A percentile compares a stretch with the other conserved stretches of the same genome.
Evolutionary conservation across 2,329 filamentous ascomycete genomes (phyloP).

Genomic region (Elsinoe necatrix): DNA sequence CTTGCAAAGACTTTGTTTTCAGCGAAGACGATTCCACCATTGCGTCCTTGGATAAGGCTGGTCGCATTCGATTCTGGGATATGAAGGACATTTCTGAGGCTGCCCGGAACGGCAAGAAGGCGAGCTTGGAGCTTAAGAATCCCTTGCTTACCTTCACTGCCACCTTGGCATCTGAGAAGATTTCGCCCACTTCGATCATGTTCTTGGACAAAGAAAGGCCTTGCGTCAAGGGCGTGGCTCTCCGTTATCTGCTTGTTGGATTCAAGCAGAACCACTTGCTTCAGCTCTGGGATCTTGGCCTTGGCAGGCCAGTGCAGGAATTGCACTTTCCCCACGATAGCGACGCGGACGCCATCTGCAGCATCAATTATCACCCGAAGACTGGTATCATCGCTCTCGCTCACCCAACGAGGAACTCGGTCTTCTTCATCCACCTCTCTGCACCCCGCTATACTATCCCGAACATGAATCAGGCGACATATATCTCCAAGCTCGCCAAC

Average conservation of each 20-base stretch:
- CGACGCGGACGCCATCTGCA: slow-evolving; percentile 96
- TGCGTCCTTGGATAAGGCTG: slow-evolving; percentile 92
- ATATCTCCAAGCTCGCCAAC: slow-evolving; percentile 66
- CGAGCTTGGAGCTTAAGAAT: slow-evolving; percentile 67
- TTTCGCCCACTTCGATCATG: slow-evolving; percentile 91
- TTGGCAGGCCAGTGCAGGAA: slow-evolving; percentile 93
- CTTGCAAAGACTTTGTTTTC: slow-evolving; percentile 95
- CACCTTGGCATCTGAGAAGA: slow-evolving; percentile 81
- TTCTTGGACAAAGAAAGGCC: slow-evolving; percentile 94
- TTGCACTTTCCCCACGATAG: slow-evolving; percentile 93
- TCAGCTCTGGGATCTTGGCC: slow-evolving; percentile 94
- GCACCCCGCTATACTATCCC: slow-evolving; percentile 82
- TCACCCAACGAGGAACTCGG: slow-evolving; percentile 91
- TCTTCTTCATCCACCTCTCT: slow-evolving; percentile 94
- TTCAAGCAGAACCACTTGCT: slow-evolving; percentile 99
- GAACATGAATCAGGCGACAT: slow-evolving; percentile 77
- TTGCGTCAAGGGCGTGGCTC: slow-evolving; percentile 78
- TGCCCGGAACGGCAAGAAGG: slow-evolving; percentile 36
- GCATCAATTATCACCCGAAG: slow-evolving; percentile 83
- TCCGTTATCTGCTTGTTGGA: slow-evolving; percentile 92
- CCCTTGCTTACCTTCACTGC: slow-evolving; percentile 81
- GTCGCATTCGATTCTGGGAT: slow-evolving; percentile 96
- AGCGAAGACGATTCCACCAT: slow-evolving; percentile 93
- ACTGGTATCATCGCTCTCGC: slow-evolving; percentile 92
- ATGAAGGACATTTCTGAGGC: slow-evolving; percentile 64